phyloP scores from a whole-genome alignment of 148 eudicot species.

The Rheum nobile region DNA sequence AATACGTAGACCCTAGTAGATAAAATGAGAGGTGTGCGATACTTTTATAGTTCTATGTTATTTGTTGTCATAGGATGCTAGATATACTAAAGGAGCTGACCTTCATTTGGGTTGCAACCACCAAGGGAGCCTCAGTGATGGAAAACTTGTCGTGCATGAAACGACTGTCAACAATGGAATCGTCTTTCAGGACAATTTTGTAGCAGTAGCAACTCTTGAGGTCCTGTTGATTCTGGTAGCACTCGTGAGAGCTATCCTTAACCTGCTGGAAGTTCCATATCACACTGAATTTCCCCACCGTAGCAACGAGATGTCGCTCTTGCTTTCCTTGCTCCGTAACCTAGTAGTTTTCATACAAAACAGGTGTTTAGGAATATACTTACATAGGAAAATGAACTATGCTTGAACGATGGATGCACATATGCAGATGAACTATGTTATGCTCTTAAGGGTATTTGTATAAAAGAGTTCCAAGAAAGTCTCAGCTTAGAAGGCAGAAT shows the following conservation, averaged over 20 bases:
- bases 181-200: slow-evolving; percentile 72
- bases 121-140: slow-evolving; percentile 64
- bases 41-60: neutral
- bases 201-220: slow-evolving; percentile 95
- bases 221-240: slow-evolving; percentile 81
- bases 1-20: neutral
- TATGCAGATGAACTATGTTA: neutral
- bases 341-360: slow-evolving; percentile 20
- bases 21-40: neutral
- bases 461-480: neutral
- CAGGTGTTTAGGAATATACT: neutral
- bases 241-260: slow-evolving; percentile 80
- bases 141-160: slow-evolving; percentile 95
- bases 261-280: slow-evolving; percentile 96
- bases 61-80: slow-evolving; percentile 12
- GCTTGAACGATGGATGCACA: neutral
- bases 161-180: slow-evolving; percentile 82
- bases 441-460: neutral
- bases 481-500: too few relatives aligned
- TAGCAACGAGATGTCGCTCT: slow-evolving; percentile 84
- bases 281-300: slow-evolving; percentile 84
- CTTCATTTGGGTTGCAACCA: slow-evolving; percentile 91
- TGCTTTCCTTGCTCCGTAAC: slow-evolving; percentile 89
- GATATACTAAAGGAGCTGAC: slow-evolving; percentile 86
- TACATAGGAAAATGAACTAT: neutral